phyloP scores from a whole-genome alignment of 2,329 filamentous ascomycete species.

The Didymella pinodella region DNA sequence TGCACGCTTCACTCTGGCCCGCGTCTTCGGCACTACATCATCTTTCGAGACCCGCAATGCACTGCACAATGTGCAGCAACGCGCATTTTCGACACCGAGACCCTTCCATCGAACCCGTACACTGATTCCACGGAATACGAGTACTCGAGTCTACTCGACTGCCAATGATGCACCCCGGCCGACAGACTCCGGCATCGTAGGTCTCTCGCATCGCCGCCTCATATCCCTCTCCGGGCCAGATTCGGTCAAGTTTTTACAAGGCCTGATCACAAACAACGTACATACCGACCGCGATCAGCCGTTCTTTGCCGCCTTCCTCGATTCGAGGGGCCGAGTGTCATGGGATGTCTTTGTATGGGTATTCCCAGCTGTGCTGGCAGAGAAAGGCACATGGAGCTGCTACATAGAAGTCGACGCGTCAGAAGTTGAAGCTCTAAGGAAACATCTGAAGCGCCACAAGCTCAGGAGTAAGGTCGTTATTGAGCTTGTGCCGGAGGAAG shows the following conservation, averaged over 20 bases:
- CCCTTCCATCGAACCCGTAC: not conserved
- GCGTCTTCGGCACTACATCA: constrained; percentile 23
- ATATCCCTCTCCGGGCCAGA: constrained; percentile 82
- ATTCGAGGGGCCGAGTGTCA: constrained; percentile 79
- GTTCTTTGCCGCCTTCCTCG: constrained; percentile 82
- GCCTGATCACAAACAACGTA: constrained; percentile 80
- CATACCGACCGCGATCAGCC: constrained; percentile 53
- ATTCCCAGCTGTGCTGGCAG: constrained; percentile 32
- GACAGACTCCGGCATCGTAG: constrained; percentile 58
- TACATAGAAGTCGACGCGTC: constrained; percentile 82
- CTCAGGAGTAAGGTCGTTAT: constrained; percentile 80
- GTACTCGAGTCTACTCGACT: constrained; percentile 15
- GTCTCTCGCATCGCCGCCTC: constrained; percentile 76
- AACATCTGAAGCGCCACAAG: constrained; percentile 85
- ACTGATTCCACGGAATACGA: not conserved
- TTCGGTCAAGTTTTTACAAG: constrained; percentile 84
- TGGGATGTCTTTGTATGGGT: constrained; percentile 89
- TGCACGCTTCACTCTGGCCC: constrained; percentile 15
- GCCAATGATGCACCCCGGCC: constrained; percentile 30
- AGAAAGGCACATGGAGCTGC: constrained; percentile 62
- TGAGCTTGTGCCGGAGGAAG: constrained; percentile 63
- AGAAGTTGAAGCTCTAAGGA: constrained; percentile 68
- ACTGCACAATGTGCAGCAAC: constrained; percentile 1
- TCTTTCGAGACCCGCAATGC: not conserved
- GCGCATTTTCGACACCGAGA: not conserved